Base-by-base conservation (phyloP, 73 alveolate species). In the Effrenium voratum region DNA sequence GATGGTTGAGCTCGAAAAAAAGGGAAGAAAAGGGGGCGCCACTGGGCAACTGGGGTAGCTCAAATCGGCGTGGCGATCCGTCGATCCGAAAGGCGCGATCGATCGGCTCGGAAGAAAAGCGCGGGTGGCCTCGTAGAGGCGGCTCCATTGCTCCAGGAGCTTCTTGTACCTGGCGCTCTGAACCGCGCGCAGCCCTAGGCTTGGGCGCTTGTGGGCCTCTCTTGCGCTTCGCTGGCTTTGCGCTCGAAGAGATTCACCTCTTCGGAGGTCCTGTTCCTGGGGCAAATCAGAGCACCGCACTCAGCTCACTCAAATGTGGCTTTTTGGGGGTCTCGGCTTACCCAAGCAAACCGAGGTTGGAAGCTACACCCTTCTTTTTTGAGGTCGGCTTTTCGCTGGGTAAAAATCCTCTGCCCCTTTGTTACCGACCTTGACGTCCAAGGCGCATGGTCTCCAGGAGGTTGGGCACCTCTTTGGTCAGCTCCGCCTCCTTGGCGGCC, bases 151-250 rank as follows among this genome's bases (percentile, higher is more conserved):
- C 41, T 70, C 97, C 26, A 90, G 57, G 46, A 90, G 97, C 75
- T 47, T 90, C 44, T 80, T 55, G 66, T 90, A 90, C 97, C 95
- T 87, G 68, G 47, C 26, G 44, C 40, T 55, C 40, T 2, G 72
- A 57, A 2, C 72, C 72, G 28, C 16, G 72, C 28, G n/a, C 28
- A 30, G 28, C 28, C n/a, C n/a, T 30, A 57, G 3, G 36, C 41
- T 19, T 32, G 10, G 10, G 34, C 22, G 80, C 44, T 2, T 4
- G 80, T 12, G 10, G 19, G 22, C 95, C 97, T 90, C 59, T 75
- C 97, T 70, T 90, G 97, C 41, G 97, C 97, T 76, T 90, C 97
- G n/a, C 97, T 90, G 26, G 97, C 97, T 57, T 90, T 75, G 32
- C 97, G 97, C 88, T 90, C 97, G 45, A 68, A 66, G 76, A 45